These are phyloP conservation scores for Ceratobasidium sp. DNA, from an alignment of 1,284 basidiomycete genomes.

Conservation along the genomic window DNA sequence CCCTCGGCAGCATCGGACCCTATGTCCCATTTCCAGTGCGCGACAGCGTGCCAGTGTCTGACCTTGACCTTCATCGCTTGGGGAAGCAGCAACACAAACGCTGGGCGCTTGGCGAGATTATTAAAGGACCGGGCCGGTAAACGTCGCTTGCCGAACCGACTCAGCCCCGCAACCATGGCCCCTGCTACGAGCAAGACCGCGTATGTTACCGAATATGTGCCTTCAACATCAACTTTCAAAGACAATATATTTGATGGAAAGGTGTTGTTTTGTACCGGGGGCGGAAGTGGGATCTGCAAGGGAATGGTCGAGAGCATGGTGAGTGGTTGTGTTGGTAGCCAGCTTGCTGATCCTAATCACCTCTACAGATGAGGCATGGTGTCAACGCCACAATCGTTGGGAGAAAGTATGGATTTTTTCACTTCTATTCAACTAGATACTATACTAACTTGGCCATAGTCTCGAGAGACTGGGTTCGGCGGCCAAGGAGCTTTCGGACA, in stretches of 20 bases:
- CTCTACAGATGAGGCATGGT: conserved; percentile 79
- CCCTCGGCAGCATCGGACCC: conserved; percentile 54
- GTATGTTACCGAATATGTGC: background rate
- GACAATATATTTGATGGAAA: conserved; percentile 88
- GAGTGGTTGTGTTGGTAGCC: conserved; percentile 47
- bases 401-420: conserved; percentile 68
- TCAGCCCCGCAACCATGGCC: conserved; percentile 22
- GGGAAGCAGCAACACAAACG: background rate
- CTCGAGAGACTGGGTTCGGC: conserved; percentile 76
- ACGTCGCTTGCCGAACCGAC: background rate
- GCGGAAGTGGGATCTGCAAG: conserved; percentile 91
- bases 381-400: conserved; percentile 84
- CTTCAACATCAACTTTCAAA: conserved; percentile 72
- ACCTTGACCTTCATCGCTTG: conserved; percentile 75
- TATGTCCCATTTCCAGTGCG: conserved; percentile 87
- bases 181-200: conserved; percentile 21
- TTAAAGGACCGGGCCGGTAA: conserved; percentile 1
- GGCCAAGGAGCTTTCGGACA: conserved; percentile 72
- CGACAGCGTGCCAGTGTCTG: conserved; percentile 84
- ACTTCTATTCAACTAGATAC: background rate
- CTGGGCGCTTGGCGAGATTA: background rate
- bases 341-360: background rate
- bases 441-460: conserved; percentile 53
- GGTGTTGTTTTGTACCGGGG: conserved; percentile 92
- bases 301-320: conserved; percentile 84